Conservation (phyloP, 805 yeast genomes). For the Blastobotrys muscicola region DNA sequence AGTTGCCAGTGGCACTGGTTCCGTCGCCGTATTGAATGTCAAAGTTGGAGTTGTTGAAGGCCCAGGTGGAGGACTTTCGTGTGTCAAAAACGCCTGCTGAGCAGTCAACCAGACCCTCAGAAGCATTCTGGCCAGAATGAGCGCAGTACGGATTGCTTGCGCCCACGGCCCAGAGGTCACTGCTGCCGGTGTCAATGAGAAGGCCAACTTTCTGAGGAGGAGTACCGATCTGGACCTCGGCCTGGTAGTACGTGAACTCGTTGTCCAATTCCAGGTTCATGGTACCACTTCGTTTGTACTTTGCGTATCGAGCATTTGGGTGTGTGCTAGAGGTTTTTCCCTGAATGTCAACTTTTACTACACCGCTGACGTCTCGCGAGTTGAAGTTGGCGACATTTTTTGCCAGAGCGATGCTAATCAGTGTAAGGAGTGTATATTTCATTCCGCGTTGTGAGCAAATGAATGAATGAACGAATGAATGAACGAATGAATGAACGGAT, state of each 20-base stretch:
- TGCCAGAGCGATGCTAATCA: too few relatives aligned
- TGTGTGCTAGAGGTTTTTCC: too few relatives aligned
- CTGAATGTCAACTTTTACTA: too few relatives aligned
- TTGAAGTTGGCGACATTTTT: too few relatives aligned
- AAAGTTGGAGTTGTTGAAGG: constrained; percentile 8
- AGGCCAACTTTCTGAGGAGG: constrained; percentile 43
- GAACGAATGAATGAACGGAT: too few relatives aligned
- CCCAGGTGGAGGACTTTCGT: constrained; percentile 21
- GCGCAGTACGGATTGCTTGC: too few relatives aligned
- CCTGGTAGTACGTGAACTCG: constrained; percentile 19
- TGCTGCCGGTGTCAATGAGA: constrained; percentile 65
- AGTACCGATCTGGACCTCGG: constrained; percentile 42
- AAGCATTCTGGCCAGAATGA: constrained; percentile 17
- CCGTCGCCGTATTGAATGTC: constrained; percentile 10
- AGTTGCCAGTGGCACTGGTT: constrained; percentile 35
- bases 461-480: too few relatives aligned
- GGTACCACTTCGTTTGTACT: too few relatives aligned
- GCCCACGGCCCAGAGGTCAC: constrained; percentile 66
- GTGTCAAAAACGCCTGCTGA: constrained; percentile 24
- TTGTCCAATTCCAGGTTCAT: neutral
- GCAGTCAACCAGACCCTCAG: constrained; percentile 15
- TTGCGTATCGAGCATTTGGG: too few relatives aligned
- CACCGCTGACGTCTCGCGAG: too few relatives aligned
- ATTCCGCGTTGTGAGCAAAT: too few relatives aligned
- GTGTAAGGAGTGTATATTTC: too few relatives aligned